A percentile compares a stretch with the other conserved stretches of the same genome.
Evolutionary conservation across 2,329 filamentous ascomycete species (phyloP).

Genomic region (Penicillium sp.): DNA sequence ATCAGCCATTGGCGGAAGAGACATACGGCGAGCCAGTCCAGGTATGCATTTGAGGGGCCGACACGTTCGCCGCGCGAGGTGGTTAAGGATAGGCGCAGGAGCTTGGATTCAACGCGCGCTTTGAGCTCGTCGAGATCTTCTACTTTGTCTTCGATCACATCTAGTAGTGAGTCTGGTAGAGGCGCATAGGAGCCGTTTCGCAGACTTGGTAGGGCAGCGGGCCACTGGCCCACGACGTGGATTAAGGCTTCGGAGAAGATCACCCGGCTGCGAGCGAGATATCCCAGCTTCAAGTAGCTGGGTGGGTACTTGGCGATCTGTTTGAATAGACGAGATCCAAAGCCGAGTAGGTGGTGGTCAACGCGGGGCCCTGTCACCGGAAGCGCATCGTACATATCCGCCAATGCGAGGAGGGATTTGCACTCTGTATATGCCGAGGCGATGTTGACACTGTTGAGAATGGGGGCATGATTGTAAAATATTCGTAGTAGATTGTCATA

Average conservation of each 20-base stretch:
- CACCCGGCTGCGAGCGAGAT: constrained; percentile 76
- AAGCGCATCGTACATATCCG: constrained; percentile 93
- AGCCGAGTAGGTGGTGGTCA: constrained; percentile 90
- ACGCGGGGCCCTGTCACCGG: constrained; percentile 83
- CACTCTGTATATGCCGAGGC: constrained; percentile 91
- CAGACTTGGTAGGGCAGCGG: constrained; percentile 72
- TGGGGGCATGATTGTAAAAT: constrained; percentile 88
- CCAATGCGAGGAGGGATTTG: constrained; percentile 81
- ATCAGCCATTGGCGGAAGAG: constrained; percentile 92
- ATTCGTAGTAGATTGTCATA: constrained; percentile 95
- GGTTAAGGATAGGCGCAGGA: constrained; percentile 77
- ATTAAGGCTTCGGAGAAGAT: constrained; percentile 86
- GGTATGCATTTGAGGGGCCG: constrained; percentile 71
- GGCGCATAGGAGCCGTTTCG: constrained; percentile 52
- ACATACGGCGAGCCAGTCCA: constrained; percentile 85
- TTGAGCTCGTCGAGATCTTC: constrained; percentile 86
- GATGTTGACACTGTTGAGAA: constrained; percentile 81
- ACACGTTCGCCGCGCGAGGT: constrained; percentile 80
- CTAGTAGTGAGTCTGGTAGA: constrained; percentile 73
- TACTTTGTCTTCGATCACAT: constrained; percentile 91
- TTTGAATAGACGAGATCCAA: constrained; percentile 87
- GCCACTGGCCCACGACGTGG: constrained; percentile 94
- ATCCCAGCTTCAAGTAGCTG: constrained; percentile 85
- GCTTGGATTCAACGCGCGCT: constrained; percentile 71
- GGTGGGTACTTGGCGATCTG: constrained; percentile 96